phyloP scores from a whole-genome alignment of 495 filamentous ascomycete genomes.

The Apiosordaria backusii region DNA sequence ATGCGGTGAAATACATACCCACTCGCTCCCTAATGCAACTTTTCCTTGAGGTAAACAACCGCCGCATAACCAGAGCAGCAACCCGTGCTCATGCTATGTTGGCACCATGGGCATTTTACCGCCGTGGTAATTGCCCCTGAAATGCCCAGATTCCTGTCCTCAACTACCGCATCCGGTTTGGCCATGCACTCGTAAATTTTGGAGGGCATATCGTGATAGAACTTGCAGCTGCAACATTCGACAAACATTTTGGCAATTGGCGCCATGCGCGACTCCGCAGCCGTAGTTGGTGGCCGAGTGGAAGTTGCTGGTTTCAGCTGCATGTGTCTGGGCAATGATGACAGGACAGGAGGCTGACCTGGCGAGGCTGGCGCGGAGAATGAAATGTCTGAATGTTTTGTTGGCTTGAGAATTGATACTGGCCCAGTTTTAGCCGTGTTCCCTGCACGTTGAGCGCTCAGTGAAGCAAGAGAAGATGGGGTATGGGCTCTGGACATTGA shows the following conservation, averaged over 20 bases:
- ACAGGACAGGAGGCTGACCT: slow-evolving; percentile 16
- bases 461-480: slow-evolving; percentile 7
- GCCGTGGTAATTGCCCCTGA: slow-evolving; percentile 53
- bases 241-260: slow-evolving; percentile 73
- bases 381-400: slow-evolving; percentile 19
- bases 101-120: slow-evolving; percentile 74
- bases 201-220: slow-evolving; percentile 77
- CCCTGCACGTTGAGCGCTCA: neutral
- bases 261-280: slow-evolving; percentile 17
- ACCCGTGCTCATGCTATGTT: slow-evolving; percentile 64
- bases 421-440: slow-evolving; percentile 6
- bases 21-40: slow-evolving; percentile 19
- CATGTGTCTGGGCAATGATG: slow-evolving; percentile 35
- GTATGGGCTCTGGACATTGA: slow-evolving; percentile 3
- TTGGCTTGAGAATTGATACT: slow-evolving; percentile 33
- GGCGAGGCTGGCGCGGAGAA: neutral
- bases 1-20: neutral
- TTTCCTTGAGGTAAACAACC: slow-evolving; percentile 64
- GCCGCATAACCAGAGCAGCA: slow-evolving; percentile 75
- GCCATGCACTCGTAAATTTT: slow-evolving; percentile 72
- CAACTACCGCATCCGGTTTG: slow-evolving; percentile 54
- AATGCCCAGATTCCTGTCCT: slow-evolving; percentile 46
- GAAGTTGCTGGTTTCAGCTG: slow-evolving; percentile 24
- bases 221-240: slow-evolving; percentile 76
- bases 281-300: slow-evolving; percentile 8